phyloP scores from a whole-genome alignment of 352 stramenopile species.

The Pythium aphanidermatum region DNA sequence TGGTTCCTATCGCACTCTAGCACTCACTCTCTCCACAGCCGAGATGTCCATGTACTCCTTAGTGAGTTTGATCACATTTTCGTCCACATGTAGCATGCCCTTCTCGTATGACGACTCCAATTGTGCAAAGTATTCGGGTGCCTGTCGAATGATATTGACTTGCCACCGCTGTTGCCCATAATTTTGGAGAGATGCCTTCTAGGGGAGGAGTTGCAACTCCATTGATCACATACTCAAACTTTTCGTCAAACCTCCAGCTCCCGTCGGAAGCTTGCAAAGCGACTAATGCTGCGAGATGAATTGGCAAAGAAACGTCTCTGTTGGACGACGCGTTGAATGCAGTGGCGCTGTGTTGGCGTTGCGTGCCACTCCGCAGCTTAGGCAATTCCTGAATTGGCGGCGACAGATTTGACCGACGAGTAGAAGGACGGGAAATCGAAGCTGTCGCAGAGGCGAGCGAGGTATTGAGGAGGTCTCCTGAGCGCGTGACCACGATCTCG shows the following conservation, averaged over 20 bases:
- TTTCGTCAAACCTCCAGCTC: conserved; percentile 54
- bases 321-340: neutral
- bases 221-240: conserved; percentile 51
- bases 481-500: conserved; percentile 23
- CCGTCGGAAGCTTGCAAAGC: conserved; percentile 51
- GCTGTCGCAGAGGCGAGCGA: too few relatives aligned
- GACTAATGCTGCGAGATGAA: conserved; percentile 33
- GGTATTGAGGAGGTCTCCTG: conserved; percentile 7
- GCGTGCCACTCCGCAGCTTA: too few relatives aligned
- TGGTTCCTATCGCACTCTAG: too few relatives aligned
- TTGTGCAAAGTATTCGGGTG: conserved; percentile 50
- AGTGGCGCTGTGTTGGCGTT: neutral
- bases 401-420: too few relatives aligned
- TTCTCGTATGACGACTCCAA: conserved; percentile 49
- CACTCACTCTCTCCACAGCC: conserved; percentile 28
- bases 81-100: conserved; percentile 55
- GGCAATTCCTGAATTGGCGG: too few relatives aligned
- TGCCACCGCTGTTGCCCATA: conserved; percentile 60
- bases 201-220: conserved; percentile 30
- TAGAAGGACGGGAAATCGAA: too few relatives aligned
- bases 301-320: conserved; percentile 16
- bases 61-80: conserved; percentile 42
- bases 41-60: conserved; percentile 36
- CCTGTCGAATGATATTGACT: conserved; percentile 47
- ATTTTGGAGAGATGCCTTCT: conserved; percentile 39